Conservation (phyloP, 2,329 filamentous ascomycete species). For the Penicillium sp. region DNA sequence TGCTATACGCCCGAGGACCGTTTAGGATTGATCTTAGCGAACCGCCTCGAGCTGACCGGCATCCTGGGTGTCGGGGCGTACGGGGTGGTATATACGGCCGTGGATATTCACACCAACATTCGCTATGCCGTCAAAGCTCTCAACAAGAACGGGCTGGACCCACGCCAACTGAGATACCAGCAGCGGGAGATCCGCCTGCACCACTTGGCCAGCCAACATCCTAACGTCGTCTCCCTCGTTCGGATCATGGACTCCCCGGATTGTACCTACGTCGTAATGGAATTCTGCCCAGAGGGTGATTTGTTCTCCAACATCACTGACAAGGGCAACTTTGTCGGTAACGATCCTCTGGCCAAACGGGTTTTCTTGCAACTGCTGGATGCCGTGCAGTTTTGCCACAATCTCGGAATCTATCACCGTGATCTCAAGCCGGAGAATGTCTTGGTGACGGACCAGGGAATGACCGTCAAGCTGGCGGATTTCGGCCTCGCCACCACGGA, state of each 20-base stretch:
- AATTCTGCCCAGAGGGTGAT: conserved; percentile 96
- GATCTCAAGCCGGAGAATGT: conserved; percentile 99
- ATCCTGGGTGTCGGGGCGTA: conserved; percentile 94
- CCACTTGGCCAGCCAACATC: conserved; percentile 81
- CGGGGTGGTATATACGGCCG: conserved; percentile 88
- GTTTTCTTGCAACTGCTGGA: conserved; percentile 95
- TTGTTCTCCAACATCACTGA: conserved; percentile 98
- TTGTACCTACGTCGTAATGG: conserved; percentile 93
- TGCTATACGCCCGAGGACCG: conserved; percentile 75
- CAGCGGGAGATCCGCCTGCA: conserved; percentile 90
- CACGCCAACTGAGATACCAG: conserved; percentile 84
- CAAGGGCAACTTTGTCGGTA: conserved; percentile 85
- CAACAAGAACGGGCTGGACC: conserved; percentile 89
- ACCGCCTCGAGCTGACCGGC: conserved; percentile 75
- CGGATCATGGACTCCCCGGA: conserved; percentile 90
- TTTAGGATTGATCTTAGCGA: conserved; percentile 78
- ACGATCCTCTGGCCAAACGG: conserved; percentile 80
- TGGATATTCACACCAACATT: conserved; percentile 75
- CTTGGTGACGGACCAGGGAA: conserved; percentile 81
- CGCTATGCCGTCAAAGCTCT: conserved; percentile 95
- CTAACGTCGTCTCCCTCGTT: conserved; percentile 88
- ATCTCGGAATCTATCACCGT: conserved; percentile 89
- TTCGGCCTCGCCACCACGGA: conserved; percentile 92
- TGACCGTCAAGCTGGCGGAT: conserved; percentile 92
- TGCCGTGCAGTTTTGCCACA: conserved; percentile 94